Conservation (phyloP, 805 yeast species). For the Hanseniaspora meyeri region DNA sequence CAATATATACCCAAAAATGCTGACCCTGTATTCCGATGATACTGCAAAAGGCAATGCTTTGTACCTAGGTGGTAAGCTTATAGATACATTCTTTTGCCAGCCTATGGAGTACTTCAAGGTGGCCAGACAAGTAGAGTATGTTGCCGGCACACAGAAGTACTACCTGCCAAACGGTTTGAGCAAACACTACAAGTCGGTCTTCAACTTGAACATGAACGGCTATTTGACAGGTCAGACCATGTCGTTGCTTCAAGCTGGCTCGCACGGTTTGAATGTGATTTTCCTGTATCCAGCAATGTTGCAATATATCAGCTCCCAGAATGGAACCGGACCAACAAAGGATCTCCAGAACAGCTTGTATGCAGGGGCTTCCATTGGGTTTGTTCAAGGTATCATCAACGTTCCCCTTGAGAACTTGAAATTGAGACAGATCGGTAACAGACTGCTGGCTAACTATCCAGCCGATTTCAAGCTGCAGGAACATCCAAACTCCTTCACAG, state of each 20-base stretch:
- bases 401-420: slow-evolving; percentile 87
- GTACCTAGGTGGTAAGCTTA: slow-evolving; percentile 40
- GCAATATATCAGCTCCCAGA: background rate
- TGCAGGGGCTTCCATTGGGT: slow-evolving; percentile 77
- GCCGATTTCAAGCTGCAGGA: slow-evolving; percentile 23
- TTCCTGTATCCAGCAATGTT: slow-evolving; percentile 18
- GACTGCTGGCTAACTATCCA: slow-evolving; percentile 26
- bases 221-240: slow-evolving; percentile 62
- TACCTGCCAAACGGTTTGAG: slow-evolving; percentile 25
- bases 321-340: slow-evolving; percentile 38
- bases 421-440: slow-evolving; percentile 65
- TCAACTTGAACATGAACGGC: slow-evolving; percentile 56
- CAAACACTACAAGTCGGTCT: slow-evolving; percentile 53
- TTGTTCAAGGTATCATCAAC: slow-evolving; percentile 66
- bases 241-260: slow-evolving; percentile 61
- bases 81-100: slow-evolving; percentile 50
- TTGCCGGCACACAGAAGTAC: slow-evolving; percentile 18
- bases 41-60: background rate
- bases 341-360: slow-evolving; percentile 63
- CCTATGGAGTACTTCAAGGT: slow-evolving; percentile 66
- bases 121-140: slow-evolving; percentile 42
- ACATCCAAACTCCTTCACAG: slow-evolving; percentile 19
- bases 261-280: slow-evolving; percentile 43
- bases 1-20: background rate
- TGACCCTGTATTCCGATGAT: background rate